Base-by-base conservation (phyloP, 2,329 filamentous ascomycete genomes). In the Gliomastix tumulicola region DNA sequence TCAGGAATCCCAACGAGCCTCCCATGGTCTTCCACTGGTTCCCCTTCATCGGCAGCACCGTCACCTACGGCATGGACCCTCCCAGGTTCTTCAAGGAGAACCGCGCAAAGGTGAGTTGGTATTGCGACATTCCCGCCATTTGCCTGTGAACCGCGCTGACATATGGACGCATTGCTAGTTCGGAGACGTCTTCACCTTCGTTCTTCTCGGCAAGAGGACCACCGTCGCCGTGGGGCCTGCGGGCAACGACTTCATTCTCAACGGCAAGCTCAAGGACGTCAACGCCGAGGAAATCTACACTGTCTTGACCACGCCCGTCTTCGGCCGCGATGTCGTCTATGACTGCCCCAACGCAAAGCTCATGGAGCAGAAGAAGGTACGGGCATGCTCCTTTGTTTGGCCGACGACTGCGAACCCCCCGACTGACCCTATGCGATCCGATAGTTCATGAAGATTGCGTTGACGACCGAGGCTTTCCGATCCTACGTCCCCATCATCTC, bases 351-450 rank as follows among this genome's bases (percentile, higher is more conserved):
- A 94, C 57, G 72, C 86, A 40, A 94, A 94, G 65, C 75, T 94
- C 54, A 94, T 94, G 88, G 88, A 94, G 66, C 88, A 94, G 70
- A 94, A 94, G 71, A 92, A 90, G 78, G 85, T 88, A 58, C 44
- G 63, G 41, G 12, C 30, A 20, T 19, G 22, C 8, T 19, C 12
- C 15, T 15, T 27, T 6, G 15, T 27, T 27, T 32, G 25, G 21
- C 19, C 15, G 20, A 35, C 7, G 27, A n/a, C 20, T 13, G 6
- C 7, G 11, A 13, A 28, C 17, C 25, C n/a, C 4, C 21, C 17
- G 12, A 13, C 21, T 21, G 32, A 17, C 42, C n/a, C n/a, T n/a
- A n/a, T n/a, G n/a, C n/a, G n/a, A n/a, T n/a, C n/a, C n/a, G n/a
- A n/a, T n/a, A 76, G 82, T 88, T 89, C 54, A 84, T 88, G 78